Evolutionary conservation across 306 rosid species (phyloP).

Genomic region (Dryas octopetala): DNA sequence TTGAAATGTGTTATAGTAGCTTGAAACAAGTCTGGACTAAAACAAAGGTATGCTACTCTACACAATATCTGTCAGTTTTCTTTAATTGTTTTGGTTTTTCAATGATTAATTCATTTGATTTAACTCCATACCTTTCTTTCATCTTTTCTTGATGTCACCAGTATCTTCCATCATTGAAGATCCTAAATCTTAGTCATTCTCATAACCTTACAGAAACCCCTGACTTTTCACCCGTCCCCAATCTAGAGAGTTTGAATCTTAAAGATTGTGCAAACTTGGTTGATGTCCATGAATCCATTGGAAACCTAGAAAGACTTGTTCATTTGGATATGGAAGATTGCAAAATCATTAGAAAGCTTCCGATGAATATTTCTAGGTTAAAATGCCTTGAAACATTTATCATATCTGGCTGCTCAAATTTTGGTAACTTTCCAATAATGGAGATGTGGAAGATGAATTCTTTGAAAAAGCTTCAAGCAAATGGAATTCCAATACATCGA

Average conservation of each 20-base stretch:
- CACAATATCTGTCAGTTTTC: neutral
- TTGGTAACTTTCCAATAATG: neutral
- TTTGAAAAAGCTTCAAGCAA: neutral
- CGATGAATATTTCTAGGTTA: neutral
- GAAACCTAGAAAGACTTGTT: neutral
- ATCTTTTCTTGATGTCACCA: neutral
- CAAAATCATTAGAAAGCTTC: neutral
- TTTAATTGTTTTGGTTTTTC: neutral
- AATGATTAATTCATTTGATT: neutral
- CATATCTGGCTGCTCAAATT: slow-evolving; percentile 11
- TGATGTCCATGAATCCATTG: slow-evolving; percentile 17
- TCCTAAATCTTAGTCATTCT: slow-evolving; percentile 25
- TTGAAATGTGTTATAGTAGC: slow-evolving; percentile 17
- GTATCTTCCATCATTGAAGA: slow-evolving; percentile 11
- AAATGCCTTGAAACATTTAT: neutral
- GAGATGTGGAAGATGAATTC: neutral
- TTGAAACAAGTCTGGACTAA: neutral
- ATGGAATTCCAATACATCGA: neutral
- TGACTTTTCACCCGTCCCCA: slow-evolving; percentile 1
- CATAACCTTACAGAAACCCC: neutral
- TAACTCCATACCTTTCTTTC: neutral
- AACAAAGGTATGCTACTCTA: neutral
- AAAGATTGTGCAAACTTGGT: neutral
- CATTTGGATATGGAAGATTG: slow-evolving; percentile 12
- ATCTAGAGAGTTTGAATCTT: slow-evolving; percentile 12